phyloP scores from a whole-genome alignment of 805 yeast genomes.

The Cyberlindnera nakhonratchasimensis region DNA sequence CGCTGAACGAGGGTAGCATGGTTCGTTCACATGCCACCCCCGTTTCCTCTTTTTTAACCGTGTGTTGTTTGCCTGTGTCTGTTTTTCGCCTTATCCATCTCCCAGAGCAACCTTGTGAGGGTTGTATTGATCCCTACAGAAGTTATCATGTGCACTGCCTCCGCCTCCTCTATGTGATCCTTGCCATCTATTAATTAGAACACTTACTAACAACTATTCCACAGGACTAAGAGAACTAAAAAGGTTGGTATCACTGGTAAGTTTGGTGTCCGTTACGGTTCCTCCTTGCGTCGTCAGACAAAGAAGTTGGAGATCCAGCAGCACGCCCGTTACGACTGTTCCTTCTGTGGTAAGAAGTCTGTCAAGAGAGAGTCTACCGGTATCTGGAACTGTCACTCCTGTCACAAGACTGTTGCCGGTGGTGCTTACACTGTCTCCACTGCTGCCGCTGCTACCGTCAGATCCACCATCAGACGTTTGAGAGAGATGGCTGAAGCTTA shows the following conservation, averaged over 20 bases:
- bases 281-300: slow-evolving; percentile 99
- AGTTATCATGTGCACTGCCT: too few relatives aligned
- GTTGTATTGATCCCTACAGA: too few relatives aligned
- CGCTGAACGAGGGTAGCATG: too few relatives aligned
- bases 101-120: too few relatives aligned
- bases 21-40: too few relatives aligned
- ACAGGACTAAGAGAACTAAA: slow-evolving; percentile 99
- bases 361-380: slow-evolving; percentile 98
- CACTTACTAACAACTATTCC: slow-evolving; percentile 39
- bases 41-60: too few relatives aligned
- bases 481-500: slow-evolving; percentile 99
- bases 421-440: slow-evolving; percentile 99
- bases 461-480: slow-evolving; percentile 99
- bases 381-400: slow-evolving; percentile 96
- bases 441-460: slow-evolving; percentile 99
- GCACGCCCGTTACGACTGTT: slow-evolving; percentile 98
- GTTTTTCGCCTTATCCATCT: too few relatives aligned
- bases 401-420: slow-evolving; percentile 97
- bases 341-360: slow-evolving; percentile 99
- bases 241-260: slow-evolving; percentile 99
- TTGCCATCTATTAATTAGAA: background rate
- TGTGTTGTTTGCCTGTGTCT: too few relatives aligned
- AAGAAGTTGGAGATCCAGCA: slow-evolving; percentile 98
- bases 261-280: slow-evolving; percentile 99
- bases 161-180: too few relatives aligned